Base-by-base conservation (phyloP, 805 yeast species). In the Vanderwaltozyma tropicalis region DNA sequence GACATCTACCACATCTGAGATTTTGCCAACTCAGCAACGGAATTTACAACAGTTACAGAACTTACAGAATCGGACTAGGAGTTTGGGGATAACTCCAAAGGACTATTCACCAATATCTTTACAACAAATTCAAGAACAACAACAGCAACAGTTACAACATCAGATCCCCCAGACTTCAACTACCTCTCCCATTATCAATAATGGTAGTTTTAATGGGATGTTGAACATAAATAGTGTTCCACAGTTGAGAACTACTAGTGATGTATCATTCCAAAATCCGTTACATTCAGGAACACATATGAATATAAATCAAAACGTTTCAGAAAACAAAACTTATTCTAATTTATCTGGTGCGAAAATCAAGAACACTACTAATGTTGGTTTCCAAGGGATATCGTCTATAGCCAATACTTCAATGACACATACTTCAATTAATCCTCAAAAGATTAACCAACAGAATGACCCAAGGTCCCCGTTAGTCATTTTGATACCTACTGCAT, bases 401-500 rank as follows among this genome's bases (percentile, higher is more conserved):
- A 12, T 26, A 12, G 25, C 35, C 13, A 32, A 9, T n/a, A 17
- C 15, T 11, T n/a, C 26, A 13, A 19, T 15, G 10, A 9, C 19
- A 2, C 10, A 30, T 18, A 17, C 14, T 25, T 15, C 29, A 14
- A 2, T 30, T 6, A 29, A 33, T 9, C 14, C 24, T 4, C 33
- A 22, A 24, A 22, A 25, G n/a, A 31, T 32, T 11, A 38, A 34
- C 12, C 21, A 15, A 16, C 32, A 37, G 16, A 49, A 51, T 34
- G 75, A 72, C 42, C 71, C 72, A 11, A 53, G 71, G 12, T 71
- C 72, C 35, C 79, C 80, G 1, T 53, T 73, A 20, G 53, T 60
- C 1, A 61, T 72, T 8, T 54, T 65, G 20, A 63, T 80, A 29
- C 87, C 87, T 5, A 67, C 73, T 7, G 59, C 63, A 32, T 75